A percentile compares a stretch with the other conserved stretches of the same genome.
Evolutionary conservation across 768 basidiomycete species (phyloP).

Genomic region (Amanita exitialis): DNA sequence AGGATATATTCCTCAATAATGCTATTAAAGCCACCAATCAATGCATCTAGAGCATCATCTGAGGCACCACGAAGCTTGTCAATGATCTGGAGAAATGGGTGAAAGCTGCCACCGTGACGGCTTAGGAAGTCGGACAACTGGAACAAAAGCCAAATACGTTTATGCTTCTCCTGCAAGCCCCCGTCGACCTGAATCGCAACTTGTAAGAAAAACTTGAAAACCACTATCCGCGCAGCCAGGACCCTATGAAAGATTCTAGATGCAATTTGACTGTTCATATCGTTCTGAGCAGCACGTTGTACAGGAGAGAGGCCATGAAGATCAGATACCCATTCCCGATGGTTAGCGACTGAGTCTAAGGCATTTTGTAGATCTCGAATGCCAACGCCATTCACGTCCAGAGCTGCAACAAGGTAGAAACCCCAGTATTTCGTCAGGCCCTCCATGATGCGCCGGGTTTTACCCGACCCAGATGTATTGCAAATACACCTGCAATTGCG

Average conservation of each 20-base stretch:
- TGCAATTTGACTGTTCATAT: slow-evolving; percentile 5
- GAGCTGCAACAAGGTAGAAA: slow-evolving; percentile 3
- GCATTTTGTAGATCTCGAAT: slow-evolving; percentile 5
- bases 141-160: background rate
- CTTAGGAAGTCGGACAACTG: background rate
- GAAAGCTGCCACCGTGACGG: background rate
- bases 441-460: slow-evolving; percentile 12
- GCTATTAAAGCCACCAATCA: slow-evolving; percentile 7
- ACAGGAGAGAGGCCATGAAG: background rate
- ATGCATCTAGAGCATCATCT: slow-evolving; percentile 7
- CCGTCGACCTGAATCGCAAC: slow-evolving; percentile 7
- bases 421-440: slow-evolving; percentile 7
- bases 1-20: slow-evolving; percentile 8
- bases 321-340: slow-evolving; percentile 5
- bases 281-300: slow-evolving; percentile 3
- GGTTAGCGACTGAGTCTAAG: background rate
- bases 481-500: slow-evolving; percentile 9
- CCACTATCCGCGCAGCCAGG: background rate
- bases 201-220: background rate
- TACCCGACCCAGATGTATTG: slow-evolving; percentile 13
- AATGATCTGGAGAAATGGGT: slow-evolving; percentile 12
- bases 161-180: slow-evolving; percentile 11
- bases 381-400: slow-evolving; percentile 8
- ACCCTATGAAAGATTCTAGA: slow-evolving; percentile 4
- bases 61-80: slow-evolving; percentile 9